Percentiles rank a stretch among this genome's conserved stretches.
phyloP scores from a whole-genome alignment of 2,329 filamentous ascomycete species.

The Ascocoryne sarcoides region DNA sequence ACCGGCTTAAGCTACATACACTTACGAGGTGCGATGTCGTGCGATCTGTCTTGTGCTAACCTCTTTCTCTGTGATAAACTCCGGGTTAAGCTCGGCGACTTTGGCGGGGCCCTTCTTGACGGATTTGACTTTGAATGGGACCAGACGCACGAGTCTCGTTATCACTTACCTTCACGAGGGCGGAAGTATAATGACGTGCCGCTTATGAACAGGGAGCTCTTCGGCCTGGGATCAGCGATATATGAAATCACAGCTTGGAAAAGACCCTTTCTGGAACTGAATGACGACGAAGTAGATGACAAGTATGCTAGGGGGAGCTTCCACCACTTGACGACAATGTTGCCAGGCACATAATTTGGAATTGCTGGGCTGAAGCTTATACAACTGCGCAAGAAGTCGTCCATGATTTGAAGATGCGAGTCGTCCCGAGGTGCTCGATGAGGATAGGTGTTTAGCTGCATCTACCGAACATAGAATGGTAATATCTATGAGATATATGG shows the following conservation, averaged over 20 bases:
- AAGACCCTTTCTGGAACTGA: constrained; percentile 7
- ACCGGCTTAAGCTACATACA: constrained; percentile 5
- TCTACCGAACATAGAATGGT: no score
- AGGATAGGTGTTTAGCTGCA: no score
- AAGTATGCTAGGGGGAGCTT: constrained; percentile 9
- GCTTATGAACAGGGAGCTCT: constrained; percentile 2
- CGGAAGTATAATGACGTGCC: constrained; percentile 1
- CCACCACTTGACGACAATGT: constrained; percentile 1
- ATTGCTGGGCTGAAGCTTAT: constrained; percentile 6
- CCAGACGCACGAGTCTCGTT: constrained; percentile 1
- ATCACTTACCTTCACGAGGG: constrained; percentile 5
- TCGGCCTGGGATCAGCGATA: constrained; percentile 8
- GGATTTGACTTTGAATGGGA: background rate
- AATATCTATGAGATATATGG: no score
- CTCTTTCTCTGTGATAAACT: constrained; percentile 5
- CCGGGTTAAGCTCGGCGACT: constrained; percentile 8
- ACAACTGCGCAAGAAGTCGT: constrained; percentile 4
- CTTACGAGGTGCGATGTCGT: constrained; percentile 3
- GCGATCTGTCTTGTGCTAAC: constrained; percentile 7
- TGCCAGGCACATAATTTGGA: constrained; percentile 8
- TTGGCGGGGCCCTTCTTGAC: constrained; percentile 3
- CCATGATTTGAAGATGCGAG: constrained; percentile 1
- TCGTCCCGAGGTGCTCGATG: no score
- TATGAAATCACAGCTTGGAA: constrained; percentile 12
- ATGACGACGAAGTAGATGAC: constrained; percentile 6